phyloP scores from a whole-genome alignment of 1,284 basidiomycete genomes.

The Heliocybe sulcata region DNA sequence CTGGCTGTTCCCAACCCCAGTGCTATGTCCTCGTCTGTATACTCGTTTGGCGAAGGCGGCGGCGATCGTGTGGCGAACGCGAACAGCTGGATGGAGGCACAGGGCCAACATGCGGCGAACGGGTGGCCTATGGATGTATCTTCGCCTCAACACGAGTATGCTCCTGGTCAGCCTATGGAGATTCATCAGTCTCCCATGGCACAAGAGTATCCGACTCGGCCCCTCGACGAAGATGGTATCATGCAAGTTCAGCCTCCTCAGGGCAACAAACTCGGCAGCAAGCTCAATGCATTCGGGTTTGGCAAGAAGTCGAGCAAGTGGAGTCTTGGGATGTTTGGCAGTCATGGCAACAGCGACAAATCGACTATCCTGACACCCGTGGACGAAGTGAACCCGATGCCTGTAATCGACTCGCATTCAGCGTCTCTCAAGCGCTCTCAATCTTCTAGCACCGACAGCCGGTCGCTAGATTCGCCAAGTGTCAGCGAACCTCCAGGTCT shows the following conservation, averaged over 20 bases:
- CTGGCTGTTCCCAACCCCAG: constrained; percentile 15
- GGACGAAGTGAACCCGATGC: constrained; percentile 53
- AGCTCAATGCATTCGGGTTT: constrained; percentile 45
- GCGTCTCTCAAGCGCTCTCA: constrained; percentile 78
- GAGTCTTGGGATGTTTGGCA: constrained; percentile 68
- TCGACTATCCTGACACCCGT: constrained; percentile 58
- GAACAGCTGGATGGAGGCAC: constrained; percentile 6
- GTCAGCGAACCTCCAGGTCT: constrained; percentile 29
- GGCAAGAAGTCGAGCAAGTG: constrained; percentile 62
- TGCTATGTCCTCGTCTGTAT: background rate
- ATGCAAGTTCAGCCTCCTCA: constrained; percentile 19
- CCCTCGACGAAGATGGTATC: constrained; percentile 27
- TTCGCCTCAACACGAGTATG: constrained; percentile 35
- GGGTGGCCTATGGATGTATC: constrained; percentile 40
- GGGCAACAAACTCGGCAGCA: constrained; percentile 39
- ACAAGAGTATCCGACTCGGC: constrained; percentile 39
- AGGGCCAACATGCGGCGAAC: constrained; percentile 7
- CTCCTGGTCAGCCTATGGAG: constrained; percentile 39
- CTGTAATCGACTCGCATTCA: background rate
- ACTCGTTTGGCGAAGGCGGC: background rate
- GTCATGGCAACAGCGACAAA: constrained; percentile 58
- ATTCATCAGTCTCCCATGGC: constrained; percentile 43
- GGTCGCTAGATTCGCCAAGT: constrained; percentile 39
- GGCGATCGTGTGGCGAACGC: background rate
- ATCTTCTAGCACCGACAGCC: constrained; percentile 72